Conservation (phyloP, 1,139 yeast genomes). For the Geotrichum citri-aurantii region DNA sequence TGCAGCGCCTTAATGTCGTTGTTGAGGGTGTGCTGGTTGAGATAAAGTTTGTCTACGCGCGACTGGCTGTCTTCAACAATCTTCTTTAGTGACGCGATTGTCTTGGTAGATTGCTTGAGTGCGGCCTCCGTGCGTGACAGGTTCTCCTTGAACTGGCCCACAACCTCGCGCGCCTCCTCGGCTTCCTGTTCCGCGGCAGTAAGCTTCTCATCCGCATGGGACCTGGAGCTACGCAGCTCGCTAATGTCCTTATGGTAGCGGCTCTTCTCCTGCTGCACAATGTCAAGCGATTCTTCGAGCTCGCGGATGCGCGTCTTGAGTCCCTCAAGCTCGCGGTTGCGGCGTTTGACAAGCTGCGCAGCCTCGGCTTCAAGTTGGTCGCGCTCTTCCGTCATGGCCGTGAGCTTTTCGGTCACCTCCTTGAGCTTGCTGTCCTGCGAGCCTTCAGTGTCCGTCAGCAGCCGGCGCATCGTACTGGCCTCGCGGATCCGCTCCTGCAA, state of each 20-base stretch:
- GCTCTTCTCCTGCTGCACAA: constrained; percentile 30
- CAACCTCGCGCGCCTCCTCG: constrained; percentile 25
- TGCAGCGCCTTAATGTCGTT: constrained; percentile 15
- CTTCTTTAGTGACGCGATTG: constrained; percentile 11
- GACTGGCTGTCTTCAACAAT: constrained; percentile 17
- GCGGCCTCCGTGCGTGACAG: constrained; percentile 29
- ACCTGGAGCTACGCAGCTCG: constrained; percentile 26
- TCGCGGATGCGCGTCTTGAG: constrained; percentile 31
- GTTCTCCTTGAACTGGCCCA: constrained; percentile 25
- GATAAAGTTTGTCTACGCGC: constrained; percentile 13
- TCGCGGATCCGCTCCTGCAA: constrained; percentile 80
- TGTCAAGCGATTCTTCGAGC: constrained; percentile 30
- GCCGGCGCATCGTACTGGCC: constrained; percentile 61
- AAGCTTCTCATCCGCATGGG: constrained; percentile 28
- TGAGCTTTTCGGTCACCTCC: constrained; percentile 44
- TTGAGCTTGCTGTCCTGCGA: constrained; percentile 45
- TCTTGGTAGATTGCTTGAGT: constrained; percentile 12
- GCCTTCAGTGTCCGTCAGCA: constrained; percentile 64
- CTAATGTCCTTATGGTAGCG: constrained; percentile 24
- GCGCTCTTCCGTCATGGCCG: constrained; percentile 51
- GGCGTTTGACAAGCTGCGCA: constrained; percentile 45
- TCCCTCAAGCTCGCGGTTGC: constrained; percentile 45
- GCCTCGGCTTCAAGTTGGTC: constrained; percentile 52
- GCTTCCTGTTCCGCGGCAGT: constrained; percentile 29
- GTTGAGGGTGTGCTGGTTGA: constrained; percentile 16